These are phyloP conservation scores for Aspergillus melleus DNA, from an alignment of 2,329 filamentous ascomycete species.

Conservation along the genomic window DNA sequence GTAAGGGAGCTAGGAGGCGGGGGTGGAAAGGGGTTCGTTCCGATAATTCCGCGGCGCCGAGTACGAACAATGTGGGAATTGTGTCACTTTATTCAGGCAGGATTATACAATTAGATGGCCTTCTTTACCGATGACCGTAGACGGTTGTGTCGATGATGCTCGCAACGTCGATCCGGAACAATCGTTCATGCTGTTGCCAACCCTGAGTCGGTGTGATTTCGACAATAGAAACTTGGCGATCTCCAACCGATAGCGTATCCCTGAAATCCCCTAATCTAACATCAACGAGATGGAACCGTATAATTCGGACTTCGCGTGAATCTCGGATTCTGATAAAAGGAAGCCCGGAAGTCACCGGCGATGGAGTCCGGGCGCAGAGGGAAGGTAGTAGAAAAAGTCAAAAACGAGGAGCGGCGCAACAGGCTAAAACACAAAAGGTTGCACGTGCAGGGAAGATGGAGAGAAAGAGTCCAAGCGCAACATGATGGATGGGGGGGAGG, in stretches of 20 bases:
- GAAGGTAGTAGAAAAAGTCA: background rate
- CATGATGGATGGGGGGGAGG: constrained; percentile 8
- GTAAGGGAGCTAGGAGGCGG: background rate
- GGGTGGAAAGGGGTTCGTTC: background rate
- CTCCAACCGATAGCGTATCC: background rate
- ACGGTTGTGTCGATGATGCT: background rate
- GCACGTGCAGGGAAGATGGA: constrained; percentile 10
- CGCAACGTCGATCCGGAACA: constrained; percentile 1
- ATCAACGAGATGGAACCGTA: background rate
- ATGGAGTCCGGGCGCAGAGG: background rate
- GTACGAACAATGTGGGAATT: background rate
- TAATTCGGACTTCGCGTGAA: background rate
- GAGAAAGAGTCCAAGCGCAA: constrained; percentile 9
- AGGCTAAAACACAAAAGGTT: constrained; percentile 10
- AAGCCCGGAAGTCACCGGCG: background rate
- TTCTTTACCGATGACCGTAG: background rate
- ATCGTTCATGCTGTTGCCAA: constrained; percentile 20
- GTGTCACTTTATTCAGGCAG: background rate
- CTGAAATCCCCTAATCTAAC: background rate
- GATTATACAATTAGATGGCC: background rate
- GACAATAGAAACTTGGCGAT: background rate
- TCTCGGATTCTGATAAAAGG: background rate
- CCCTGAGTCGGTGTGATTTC: background rate
- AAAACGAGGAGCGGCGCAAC: background rate
- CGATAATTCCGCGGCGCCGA: background rate